Base-by-base conservation (phyloP, 129 eudicot genomes). In the Sambucus nigra region DNA sequence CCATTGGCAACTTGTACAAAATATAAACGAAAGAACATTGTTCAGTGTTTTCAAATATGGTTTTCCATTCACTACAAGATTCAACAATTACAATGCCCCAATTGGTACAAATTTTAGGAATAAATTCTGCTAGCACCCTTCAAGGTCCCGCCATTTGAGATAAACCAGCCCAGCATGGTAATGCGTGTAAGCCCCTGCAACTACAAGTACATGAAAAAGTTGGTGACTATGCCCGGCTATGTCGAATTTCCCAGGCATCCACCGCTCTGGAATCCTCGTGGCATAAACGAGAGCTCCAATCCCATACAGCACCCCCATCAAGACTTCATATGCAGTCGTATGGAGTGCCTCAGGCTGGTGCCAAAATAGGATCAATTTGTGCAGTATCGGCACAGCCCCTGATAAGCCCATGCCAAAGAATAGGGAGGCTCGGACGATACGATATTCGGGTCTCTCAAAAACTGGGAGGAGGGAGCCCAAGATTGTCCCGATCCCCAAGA, bases 171-270 rank as follows among this genome's bases (percentile, higher is more conserved):
- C 96, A 0, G 94, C 94, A 5, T 58, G 78, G 60, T 92, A 92
- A 80, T 92, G 99, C n/a, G 94, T 86, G 33, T 79, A 92, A 14
- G 99, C 99, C 31, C 99, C 99, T 0, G 96, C 99, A 59, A 92
- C 99, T 7, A 92, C 99, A 14, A 92, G 72, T 27, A 92, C 94
- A 57, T 92, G 99, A 59, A 92, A 89, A 5, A 92, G 84, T 47
- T 92, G 94, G 59, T 92, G 96, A 32, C 99, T 92, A 45, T 86
- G 87, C 1, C 99, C 99, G 1, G 91, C 99, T 21, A 92, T 77
- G 61, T 92, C 99, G 53, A 92, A 92, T 14, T 82, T 92, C 23
- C 99, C 94, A 0, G 99, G 99, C 96, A 82, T 80, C 99, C 99
- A 92, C 33, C 92, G 63, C 61, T 92, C 99, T 0, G 99, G 99